A percentile compares a stretch with the other conserved stretches of the same genome.
Evolutionary conservation across 192 early-diverging fungal species (phyloP).

Genomic region (Gryganskiella cystojenkinii): DNA sequence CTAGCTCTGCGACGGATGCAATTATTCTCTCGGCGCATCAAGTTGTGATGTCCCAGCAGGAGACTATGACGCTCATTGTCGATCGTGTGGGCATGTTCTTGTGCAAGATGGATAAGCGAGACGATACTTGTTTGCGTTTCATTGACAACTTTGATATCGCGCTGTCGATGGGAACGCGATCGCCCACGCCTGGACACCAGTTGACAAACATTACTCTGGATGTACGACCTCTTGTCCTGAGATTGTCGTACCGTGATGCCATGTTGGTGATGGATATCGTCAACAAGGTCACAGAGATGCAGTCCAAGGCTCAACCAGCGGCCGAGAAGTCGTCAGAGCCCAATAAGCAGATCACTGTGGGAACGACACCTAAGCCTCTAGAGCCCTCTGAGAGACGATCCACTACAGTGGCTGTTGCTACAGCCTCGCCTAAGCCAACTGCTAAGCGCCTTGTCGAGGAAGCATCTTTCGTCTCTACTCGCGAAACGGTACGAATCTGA

Average conservation of each 20-base stretch:
- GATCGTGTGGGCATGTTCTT: conserved; percentile 91
- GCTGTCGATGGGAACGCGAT: conserved; percentile 80
- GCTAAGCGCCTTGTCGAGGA: conserved; percentile 33
- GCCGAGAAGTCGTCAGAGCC: conserved; percentile 8
- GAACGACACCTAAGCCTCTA: conserved; percentile 19
- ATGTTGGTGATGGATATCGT: conserved; percentile 86
- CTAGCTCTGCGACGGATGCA: conserved; percentile 79
- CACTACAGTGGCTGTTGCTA: conserved; percentile 3
- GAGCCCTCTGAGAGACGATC: conserved; percentile 10
- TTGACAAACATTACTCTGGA: conserved; percentile 77
- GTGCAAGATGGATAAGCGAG: conserved; percentile 87
- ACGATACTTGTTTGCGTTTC: conserved; percentile 83
- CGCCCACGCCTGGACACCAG: conserved; percentile 67
- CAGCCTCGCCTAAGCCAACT: conserved; percentile 9
- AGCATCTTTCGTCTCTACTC: conserved; percentile 55
- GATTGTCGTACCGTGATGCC: conserved; percentile 90
- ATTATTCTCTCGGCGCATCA: conserved; percentile 87
- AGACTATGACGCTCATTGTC: conserved; percentile 77
- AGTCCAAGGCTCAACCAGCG: conserved; percentile 49
- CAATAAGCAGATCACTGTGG: conserved; percentile 9
- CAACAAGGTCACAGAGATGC: conserved; percentile 74
- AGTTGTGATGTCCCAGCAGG: conserved; percentile 83
- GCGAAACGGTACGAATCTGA: conserved; percentile 61
- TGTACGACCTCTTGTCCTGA: conserved; percentile 79
- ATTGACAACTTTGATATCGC: conserved; percentile 93